phyloP scores from a whole-genome alignment of 225 moss, liverwort and hornwort species.

The Neckera pumila region DNA sequence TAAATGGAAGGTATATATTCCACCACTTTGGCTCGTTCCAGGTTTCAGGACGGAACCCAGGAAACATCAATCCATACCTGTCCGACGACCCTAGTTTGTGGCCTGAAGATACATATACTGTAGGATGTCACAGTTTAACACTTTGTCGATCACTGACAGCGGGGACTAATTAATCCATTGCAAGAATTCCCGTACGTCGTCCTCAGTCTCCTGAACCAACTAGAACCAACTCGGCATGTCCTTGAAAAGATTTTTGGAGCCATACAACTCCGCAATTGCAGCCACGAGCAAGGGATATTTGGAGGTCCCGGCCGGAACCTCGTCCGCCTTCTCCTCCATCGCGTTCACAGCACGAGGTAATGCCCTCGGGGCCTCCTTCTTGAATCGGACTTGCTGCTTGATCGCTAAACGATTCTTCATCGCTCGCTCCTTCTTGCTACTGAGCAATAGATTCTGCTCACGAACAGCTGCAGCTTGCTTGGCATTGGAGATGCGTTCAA shows the following conservation, averaged over 20 bases:
- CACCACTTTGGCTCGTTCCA: neutral
- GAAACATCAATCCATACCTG: neutral
- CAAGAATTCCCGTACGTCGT: neutral
- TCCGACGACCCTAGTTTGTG: neutral
- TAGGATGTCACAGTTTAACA: neutral
- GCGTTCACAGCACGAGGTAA: neutral
- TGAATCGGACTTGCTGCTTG: too few species aligned
- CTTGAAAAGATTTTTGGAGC: neutral
- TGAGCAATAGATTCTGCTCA: neutral
- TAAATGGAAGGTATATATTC: neutral
- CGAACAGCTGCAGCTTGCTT: neutral
- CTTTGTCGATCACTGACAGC: too few species aligned
- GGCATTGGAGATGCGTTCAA: neutral
- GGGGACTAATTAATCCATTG: too few species aligned
- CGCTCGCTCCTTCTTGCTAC: too few species aligned
- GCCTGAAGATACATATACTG: neutral
- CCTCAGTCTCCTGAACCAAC: neutral
- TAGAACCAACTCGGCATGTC: neutral
- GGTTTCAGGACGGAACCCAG: neutral
- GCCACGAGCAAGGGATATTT: neutral
- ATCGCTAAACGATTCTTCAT: neutral
- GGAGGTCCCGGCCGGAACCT: neutral
- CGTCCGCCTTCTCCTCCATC: neutral
- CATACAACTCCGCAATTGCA: neutral
- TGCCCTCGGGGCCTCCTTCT: too few species aligned